Evolutionary conservation across 2,329 filamentous ascomycete species (phyloP), one percentile per base, ranked within the genome.

Genomic region (Botrytis paeoniae): DNA sequence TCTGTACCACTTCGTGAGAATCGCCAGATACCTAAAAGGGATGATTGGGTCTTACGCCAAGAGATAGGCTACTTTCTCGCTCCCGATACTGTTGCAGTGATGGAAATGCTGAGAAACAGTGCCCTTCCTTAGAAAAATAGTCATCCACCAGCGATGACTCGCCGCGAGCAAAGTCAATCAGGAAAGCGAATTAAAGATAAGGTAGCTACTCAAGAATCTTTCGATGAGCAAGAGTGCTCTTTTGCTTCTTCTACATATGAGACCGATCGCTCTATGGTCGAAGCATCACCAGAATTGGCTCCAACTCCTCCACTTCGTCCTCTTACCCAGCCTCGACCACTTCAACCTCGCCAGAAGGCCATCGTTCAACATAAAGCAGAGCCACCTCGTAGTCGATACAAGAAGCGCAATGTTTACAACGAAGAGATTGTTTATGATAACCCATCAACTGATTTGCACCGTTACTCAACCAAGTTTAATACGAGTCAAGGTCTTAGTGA

Each of bases 21-120:
- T 20, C 62, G 65, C 1, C 6, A 41, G 16, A 57, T 57, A 20
- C 65, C 65, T 1, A 12, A 14, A 25, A 5, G 65, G 7, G 3
- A 18, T 20, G 70, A 37, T 7, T 39, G 51, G 62, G 41, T 68
- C 2, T 25, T 68, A 4, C n/a, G 35, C 4, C 62, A 60, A 41
- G 70, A 72, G 25, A 68, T 72, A 39, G 3, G 62, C 1, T 61
- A 37, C 32, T 72, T 72, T 10, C 70, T 54, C 8, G 62, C 48
- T 20, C 8, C 35, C 3, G 48, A 54, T 22, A 51, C 70, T 6
- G 39, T 57, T 4, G 20, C 14, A 20, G 51, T 60, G 7, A 68
- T 72, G 62, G 29, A 54, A 8, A 16, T 6, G 20, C 20, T 72
- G 16, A 32, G 32, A 39, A 18, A 1, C 6, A 60, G 62, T 25